Percentiles rank a stretch among this genome's conserved stretches.
Evolutionary conservation across 495 filamentous ascomycete species (phyloP).

Genomic region (Aspergillus avenaceus): DNA sequence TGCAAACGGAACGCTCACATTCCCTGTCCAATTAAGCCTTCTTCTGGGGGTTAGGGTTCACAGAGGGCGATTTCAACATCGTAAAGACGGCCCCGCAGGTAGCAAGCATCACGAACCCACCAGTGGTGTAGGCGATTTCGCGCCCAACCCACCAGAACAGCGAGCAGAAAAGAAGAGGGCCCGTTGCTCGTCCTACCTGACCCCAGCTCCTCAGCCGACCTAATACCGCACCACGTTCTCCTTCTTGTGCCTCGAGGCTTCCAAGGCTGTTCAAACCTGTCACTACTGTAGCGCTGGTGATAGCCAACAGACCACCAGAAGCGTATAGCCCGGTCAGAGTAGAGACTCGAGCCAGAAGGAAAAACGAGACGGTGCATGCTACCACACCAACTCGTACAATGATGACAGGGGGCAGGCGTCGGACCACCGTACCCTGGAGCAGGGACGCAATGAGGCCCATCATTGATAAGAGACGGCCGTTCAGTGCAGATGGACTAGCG

Average conservation of each 20-base stretch:
- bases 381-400: constrained; percentile 76
- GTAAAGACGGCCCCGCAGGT: constrained; percentile 70
- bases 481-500: constrained; percentile 57
- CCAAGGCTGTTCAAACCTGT: constrained; percentile 88
- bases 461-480: constrained; percentile 85
- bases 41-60: constrained; percentile 9
- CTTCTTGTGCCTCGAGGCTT: constrained; percentile 78
- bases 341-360: constrained; percentile 65
- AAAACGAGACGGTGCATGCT: constrained; percentile 74
- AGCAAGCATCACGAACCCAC: constrained; percentile 70
- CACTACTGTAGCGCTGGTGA: constrained; percentile 90
- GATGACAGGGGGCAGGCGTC: constrained; percentile 71
- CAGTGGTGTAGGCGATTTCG: constrained; percentile 76
- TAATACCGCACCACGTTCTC: constrained; percentile 78
- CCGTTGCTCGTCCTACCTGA: constrained; percentile 80
- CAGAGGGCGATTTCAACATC: constrained; percentile 49
- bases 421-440: constrained; percentile 80
- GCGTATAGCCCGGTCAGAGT: constrained; percentile 67
- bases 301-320: constrained; percentile 76
- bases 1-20: too few relatives aligned
- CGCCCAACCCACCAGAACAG: constrained; percentile 98
- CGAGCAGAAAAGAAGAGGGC: constrained; percentile 87
- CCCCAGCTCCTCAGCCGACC: constrained; percentile 83
- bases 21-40: constrained; percentile 9
- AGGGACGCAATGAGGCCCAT: constrained; percentile 90